Conservation (phyloP, 2,329 filamentous ascomycete species). For the Biscogniauxia sp. region DNA sequence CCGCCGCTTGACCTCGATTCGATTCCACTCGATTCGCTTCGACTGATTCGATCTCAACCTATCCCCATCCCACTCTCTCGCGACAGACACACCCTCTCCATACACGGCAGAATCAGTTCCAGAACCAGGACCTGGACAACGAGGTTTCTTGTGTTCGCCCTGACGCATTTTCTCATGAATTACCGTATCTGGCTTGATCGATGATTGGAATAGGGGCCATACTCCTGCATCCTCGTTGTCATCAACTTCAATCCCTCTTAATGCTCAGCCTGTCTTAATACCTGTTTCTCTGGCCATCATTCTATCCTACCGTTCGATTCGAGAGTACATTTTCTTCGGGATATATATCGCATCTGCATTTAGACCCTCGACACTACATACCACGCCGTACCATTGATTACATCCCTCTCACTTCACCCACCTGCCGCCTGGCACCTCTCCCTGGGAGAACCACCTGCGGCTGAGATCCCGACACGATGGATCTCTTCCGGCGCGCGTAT, state of each 20-base stretch:
- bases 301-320: too few species aligned
- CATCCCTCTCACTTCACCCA: not conserved
- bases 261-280: too few species aligned
- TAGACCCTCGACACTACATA: not conserved
- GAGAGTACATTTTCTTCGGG: not conserved
- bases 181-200: not conserved
- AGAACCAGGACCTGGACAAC: not conserved
- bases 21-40: too few species aligned
- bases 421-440: not conserved
- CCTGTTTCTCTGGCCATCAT: too few species aligned
- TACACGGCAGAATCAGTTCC: too few species aligned
- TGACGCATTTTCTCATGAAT: not conserved
- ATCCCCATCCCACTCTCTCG: conserved; percentile 5
- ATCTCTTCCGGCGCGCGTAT: conserved; percentile 56
- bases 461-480: conserved; percentile 41
- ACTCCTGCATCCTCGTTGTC: not conserved
- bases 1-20: too few species aligned
- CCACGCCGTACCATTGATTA: not conserved
- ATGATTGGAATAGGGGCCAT: not conserved
- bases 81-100: not conserved
- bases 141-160: too few species aligned
- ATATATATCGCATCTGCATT: not conserved
- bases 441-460: conserved; percentile 7
- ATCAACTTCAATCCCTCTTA: not conserved
- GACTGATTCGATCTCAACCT: not conserved